A percentile compares a stretch with the other conserved stretches of the same genome.
Conservation (phyloP, 1,284 basidiomycete species). For the Cerrena zonata region DNA sequence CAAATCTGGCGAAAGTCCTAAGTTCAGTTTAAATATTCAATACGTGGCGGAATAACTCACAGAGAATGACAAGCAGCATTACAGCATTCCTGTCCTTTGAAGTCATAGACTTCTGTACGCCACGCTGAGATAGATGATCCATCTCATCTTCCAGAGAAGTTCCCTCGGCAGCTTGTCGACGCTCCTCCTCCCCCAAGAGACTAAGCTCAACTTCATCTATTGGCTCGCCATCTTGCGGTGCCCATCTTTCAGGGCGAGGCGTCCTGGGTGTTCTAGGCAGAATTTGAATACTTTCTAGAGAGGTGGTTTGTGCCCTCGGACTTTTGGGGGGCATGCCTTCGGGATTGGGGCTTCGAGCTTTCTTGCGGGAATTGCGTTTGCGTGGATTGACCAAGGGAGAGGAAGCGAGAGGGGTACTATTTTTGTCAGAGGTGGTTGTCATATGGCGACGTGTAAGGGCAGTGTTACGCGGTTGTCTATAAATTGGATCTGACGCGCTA, state of each 20-base stretch:
- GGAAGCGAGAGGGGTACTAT: not conserved
- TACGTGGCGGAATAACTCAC: slow-evolving; percentile 45
- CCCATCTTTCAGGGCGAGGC: slow-evolving; percentile 32
- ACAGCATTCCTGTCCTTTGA: slow-evolving; percentile 81
- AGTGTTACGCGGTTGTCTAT: not conserved
- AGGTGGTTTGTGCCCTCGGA: slow-evolving; percentile 32
- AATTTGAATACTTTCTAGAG: slow-evolving; percentile 60
- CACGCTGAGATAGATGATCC: slow-evolving; percentile 16
- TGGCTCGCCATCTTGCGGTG: slow-evolving; percentile 26
- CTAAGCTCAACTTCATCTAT: slow-evolving; percentile 59
- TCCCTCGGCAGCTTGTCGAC: slow-evolving; percentile 40
- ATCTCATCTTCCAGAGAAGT: slow-evolving; percentile 27
- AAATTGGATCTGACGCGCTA: too few relatives aligned
- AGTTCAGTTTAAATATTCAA: slow-evolving; percentile 7
- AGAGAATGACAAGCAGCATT: slow-evolving; percentile 81
- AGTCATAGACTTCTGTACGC: slow-evolving; percentile 50
- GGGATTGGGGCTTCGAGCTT: not conserved
- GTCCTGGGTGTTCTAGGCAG: slow-evolving; percentile 56
- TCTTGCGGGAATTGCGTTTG: slow-evolving; percentile 2
- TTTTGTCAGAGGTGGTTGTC: not conserved
- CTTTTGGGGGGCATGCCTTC: slow-evolving; percentile 16
- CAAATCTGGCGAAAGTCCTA: slow-evolving; percentile 50
- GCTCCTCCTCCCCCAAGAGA: slow-evolving; percentile 56
- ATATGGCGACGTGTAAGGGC: slow-evolving; percentile 1
- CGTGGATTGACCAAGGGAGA: not conserved